Conservation (phyloP, 805 yeast species). For the Brettanomyces bruxellensis region DNA sequence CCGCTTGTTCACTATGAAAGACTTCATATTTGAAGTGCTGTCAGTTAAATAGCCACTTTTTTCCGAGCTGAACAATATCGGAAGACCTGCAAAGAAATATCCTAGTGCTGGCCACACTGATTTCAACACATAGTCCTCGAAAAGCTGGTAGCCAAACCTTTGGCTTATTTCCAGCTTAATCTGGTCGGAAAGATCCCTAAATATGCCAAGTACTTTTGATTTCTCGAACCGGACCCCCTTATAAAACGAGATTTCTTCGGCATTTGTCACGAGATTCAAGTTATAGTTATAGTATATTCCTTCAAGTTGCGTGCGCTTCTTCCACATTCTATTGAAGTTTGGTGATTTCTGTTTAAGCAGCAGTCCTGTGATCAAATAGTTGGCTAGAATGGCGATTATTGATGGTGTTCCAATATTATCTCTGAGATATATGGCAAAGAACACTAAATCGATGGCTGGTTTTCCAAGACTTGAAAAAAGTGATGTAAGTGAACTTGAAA, state of each 20-base stretch:
- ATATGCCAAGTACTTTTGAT: slow-evolving; percentile 50
- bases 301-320: slow-evolving; percentile 68
- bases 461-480: slow-evolving; percentile 85
- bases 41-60: slow-evolving; percentile 10
- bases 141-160: slow-evolving; percentile 58
- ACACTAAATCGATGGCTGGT: slow-evolving; percentile 78
- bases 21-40: slow-evolving; percentile 53
- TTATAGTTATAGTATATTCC: slow-evolving; percentile 86
- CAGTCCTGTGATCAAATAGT: slow-evolving; percentile 74
- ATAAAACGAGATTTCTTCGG: slow-evolving; percentile 91
- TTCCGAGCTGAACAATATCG: slow-evolving; percentile 52
- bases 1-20: slow-evolving; percentile 84
- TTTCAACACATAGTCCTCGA: slow-evolving; percentile 82
- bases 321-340: slow-evolving; percentile 69
- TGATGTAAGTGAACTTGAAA: slow-evolving; percentile 73
- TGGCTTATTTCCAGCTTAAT: slow-evolving; percentile 35
- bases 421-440: slow-evolving; percentile 75
- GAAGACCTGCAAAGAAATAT: slow-evolving; percentile 83
- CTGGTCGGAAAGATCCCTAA: slow-evolving; percentile 38
- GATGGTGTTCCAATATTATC: slow-evolving; percentile 86
- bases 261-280: slow-evolving; percentile 73
- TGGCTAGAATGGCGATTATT: slow-evolving; percentile 68
- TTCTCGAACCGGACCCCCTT: slow-evolving; percentile 81
- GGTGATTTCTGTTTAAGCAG: slow-evolving; percentile 70
- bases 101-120: slow-evolving; percentile 95